Conservation (phyloP, 2,329 filamentous ascomycete species). For the Dactylonectria estremocensis region DNA sequence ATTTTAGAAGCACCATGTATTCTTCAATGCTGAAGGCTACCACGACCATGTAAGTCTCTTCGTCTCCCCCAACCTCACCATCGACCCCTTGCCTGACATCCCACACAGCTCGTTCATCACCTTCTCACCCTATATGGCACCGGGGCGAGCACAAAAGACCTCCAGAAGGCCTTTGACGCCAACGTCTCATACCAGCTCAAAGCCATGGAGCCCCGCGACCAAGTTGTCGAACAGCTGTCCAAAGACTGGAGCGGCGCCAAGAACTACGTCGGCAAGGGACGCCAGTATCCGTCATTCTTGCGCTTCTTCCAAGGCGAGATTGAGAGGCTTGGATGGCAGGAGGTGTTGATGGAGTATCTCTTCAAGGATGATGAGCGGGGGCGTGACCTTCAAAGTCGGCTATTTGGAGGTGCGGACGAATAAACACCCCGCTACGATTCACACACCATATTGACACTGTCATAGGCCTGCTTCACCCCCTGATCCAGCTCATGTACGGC, state of each 20-base stretch:
- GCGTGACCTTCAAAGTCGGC: slow-evolving; percentile 77
- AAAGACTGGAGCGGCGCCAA: slow-evolving; percentile 69
- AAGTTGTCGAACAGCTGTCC: slow-evolving; percentile 68
- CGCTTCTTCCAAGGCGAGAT: slow-evolving; percentile 84
- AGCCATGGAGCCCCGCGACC: slow-evolving; percentile 61
- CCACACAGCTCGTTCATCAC: slow-evolving; percentile 75
- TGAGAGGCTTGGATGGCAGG: slow-evolving; percentile 70
- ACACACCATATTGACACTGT: slow-evolving; percentile 1
- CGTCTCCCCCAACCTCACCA: background rate
- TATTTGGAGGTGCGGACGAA: slow-evolving; percentile 69
- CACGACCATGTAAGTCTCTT: slow-evolving; percentile 79
- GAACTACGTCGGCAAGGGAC: slow-evolving; percentile 72
- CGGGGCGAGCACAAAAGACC: slow-evolving; percentile 71
- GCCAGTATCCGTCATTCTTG: slow-evolving; percentile 81
- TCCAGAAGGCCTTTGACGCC: slow-evolving; percentile 75
- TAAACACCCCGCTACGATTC: slow-evolving; percentile 42
- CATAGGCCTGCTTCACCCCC: slow-evolving; percentile 68
- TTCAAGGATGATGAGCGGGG: slow-evolving; percentile 77
- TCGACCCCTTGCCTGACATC: slow-evolving; percentile 6
- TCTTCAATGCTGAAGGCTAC: slow-evolving; percentile 82
- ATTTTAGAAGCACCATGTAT: slow-evolving; percentile 75
- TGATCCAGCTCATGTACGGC: slow-evolving; percentile 90
- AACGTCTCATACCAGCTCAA: slow-evolving; percentile 79
- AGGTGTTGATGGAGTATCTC: slow-evolving; percentile 76
- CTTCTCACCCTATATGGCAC: slow-evolving; percentile 84